These are phyloP conservation scores for Tetraselmis chui DNA, from an alignment of 139 green algal genomes.

Conservation along the genomic window DNA sequence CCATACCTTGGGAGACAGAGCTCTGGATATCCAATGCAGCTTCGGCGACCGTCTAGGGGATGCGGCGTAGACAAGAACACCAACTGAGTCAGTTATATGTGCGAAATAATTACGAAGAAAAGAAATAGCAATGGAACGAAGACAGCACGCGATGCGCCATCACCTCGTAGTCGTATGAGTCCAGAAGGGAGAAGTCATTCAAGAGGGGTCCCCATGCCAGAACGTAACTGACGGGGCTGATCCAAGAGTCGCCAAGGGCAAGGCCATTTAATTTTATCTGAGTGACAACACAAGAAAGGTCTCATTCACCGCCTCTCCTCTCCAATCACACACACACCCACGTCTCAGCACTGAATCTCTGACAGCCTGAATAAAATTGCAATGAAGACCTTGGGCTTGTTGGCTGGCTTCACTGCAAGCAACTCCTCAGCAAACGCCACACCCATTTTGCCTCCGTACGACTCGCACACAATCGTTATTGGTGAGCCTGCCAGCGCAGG, in stretches of 20 bases:
- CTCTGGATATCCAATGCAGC: not conserved
- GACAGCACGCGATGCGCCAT: too few species aligned
- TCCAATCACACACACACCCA: too few species aligned
- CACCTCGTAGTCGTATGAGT: not conserved
- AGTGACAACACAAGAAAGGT: not conserved
- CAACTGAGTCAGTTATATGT: too few species aligned
- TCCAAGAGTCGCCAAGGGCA: conserved; percentile 16
- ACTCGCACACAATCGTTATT: conserved; percentile 8
- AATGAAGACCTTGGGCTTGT: not conserved
- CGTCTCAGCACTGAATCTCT: too few species aligned
- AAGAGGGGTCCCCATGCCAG: conserved; percentile 9
- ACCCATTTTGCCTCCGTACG: conserved; percentile 17
- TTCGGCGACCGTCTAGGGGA: not conserved
- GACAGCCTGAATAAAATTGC: too few species aligned
- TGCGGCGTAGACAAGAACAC: not conserved
- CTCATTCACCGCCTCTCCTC: too few species aligned
- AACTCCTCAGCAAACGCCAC: conserved; percentile 1
- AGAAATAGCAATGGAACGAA: too few species aligned
- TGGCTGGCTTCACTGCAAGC: not conserved
- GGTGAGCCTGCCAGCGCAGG: conserved; percentile 2
- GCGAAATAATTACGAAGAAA: too few species aligned
- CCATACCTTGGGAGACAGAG: not conserved
- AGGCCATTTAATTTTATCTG: conserved; percentile 12
- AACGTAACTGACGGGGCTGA: conserved; percentile 10
- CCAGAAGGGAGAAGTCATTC: conserved; percentile 8